A percentile compares a stretch with the other conserved stretches of the same genome.
Evolutionary conservation across 2,329 filamentous ascomycete species (phyloP).

Genomic region (Ambrosiella beaveri): DNA sequence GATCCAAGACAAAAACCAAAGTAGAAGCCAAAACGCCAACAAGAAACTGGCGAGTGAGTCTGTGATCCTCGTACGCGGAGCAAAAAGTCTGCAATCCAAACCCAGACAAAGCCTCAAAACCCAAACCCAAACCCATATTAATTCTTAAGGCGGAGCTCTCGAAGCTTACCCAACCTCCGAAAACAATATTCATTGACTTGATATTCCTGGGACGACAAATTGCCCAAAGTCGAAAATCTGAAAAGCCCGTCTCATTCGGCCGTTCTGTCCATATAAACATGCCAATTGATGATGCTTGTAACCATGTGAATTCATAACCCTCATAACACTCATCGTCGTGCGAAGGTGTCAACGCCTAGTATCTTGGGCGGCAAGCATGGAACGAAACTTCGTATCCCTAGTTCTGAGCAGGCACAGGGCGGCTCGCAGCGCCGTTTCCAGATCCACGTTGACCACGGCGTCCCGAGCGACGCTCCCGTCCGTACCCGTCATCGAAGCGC

Average conservation of each 20-base stretch:
- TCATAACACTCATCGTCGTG: neutral
- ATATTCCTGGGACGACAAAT: too few species aligned
- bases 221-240: too few species aligned
- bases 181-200: too few species aligned
- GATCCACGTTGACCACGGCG: neutral
- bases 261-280: neutral
- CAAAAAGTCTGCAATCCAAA: neutral
- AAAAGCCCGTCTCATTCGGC: neutral
- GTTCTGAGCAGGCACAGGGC: slow-evolving; percentile 2
- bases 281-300: slow-evolving; percentile 8
- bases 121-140: neutral
- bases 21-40: neutral
- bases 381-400: slow-evolving; percentile 10
- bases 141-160: neutral
- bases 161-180: too few species aligned
- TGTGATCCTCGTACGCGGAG: neutral
- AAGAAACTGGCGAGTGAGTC: slow-evolving; percentile 2
- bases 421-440: neutral
- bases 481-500: neutral
- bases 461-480: neutral
- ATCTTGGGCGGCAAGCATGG: slow-evolving; percentile 8
- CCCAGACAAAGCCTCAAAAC: neutral
- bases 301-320: slow-evolving; percentile 5
- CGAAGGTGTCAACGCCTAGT: slow-evolving; percentile 5
- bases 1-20: slow-evolving; percentile 1